Evolutionary conservation across 2,329 filamentous ascomycete genomes (phyloP).

Genomic region (Blumeria hordei): DNA sequence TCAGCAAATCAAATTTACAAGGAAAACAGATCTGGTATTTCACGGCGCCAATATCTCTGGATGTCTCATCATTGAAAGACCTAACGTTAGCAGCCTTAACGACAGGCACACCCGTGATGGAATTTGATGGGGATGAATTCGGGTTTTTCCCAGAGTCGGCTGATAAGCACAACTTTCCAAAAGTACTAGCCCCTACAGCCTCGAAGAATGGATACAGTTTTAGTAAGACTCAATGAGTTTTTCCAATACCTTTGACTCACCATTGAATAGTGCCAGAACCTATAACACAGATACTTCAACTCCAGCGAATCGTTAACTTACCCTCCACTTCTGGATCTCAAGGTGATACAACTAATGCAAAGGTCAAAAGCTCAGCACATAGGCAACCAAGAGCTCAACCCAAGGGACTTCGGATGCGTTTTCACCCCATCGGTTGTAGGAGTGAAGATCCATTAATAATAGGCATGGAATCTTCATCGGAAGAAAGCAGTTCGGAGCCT

Average conservation of each 20-base stretch:
- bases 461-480: slow-evolving; percentile 10
- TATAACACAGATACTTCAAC: slow-evolving; percentile 35
- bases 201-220: slow-evolving; percentile 28
- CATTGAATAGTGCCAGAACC: slow-evolving; percentile 8
- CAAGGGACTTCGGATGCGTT: slow-evolving; percentile 40
- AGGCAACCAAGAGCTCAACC: slow-evolving; percentile 38
- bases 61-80: slow-evolving; percentile 41
- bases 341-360: slow-evolving; percentile 3
- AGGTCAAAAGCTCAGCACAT: slow-evolving; percentile 22
- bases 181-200: slow-evolving; percentile 34
- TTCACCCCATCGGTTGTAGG: slow-evolving; percentile 37
- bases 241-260: background rate
- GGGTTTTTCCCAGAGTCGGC: slow-evolving; percentile 28
- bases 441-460: slow-evolving; percentile 19
- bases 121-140: slow-evolving; percentile 39
- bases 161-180: slow-evolving; percentile 26
- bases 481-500: background rate
- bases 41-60: slow-evolving; percentile 43
- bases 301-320: slow-evolving; percentile 37
- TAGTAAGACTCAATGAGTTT: slow-evolving; percentile 19
- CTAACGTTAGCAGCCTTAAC: slow-evolving; percentile 34
- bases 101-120: slow-evolving; percentile 29
- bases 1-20: slow-evolving; percentile 31
- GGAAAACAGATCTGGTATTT: slow-evolving; percentile 68
- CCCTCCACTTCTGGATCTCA: slow-evolving; percentile 17